Base-by-base conservation (phyloP, 495 filamentous ascomycete species). In the Thermochaetoides thermophila region DNA sequence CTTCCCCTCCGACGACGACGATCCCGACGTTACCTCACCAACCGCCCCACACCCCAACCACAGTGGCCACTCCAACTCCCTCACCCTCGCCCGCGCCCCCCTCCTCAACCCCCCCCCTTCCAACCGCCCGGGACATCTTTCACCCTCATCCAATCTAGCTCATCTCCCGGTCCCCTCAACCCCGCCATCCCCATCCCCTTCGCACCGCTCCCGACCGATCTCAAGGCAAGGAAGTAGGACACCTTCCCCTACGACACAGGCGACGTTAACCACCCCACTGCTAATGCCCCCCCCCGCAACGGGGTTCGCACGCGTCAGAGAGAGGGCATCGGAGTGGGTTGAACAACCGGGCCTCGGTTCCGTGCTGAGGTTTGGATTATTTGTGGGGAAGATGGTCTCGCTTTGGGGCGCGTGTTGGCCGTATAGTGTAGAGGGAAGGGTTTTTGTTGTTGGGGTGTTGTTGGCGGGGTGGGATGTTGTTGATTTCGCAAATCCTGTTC, bases 231-330 rank as follows among this genome's bases (percentile, higher is more conserved):
- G n/a, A n/a, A n/a, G n/a, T n/a, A n/a, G n/a, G n/a, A n/a, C n/a
- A n/a, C n/a, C n/a, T n/a, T n/a, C n/a, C n/a, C n/a, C n/a, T n/a
- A n/a, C n/a, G n/a, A n/a, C n/a, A n/a, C n/a, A n/a, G n/a, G n/a
- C n/a, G n/a, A n/a, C n/a, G n/a, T n/a, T 44, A 17, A 48, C 49
- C 31, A 49, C 67, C 19, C 61, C 68, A 0, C 50, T 77, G 25
- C 64, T 79, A 17, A 65, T 83, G 44, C 61, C 75, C 6, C 76
- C 77, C 13, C 76, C 64, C 26, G 46, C 48, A 23, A 60, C 57
- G 16, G 37, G 43, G 1, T 29, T 64, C 27, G 44, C 57, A 37
- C 38, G 60, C 21, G 29, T 66, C 5, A 44, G 51, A 38, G 41
- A 67, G 42, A 28, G n/a, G n/a, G n/a, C n/a, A n/a, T n/a, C n/a